Evolutionary conservation across 495 filamentous ascomycete species (phyloP).

Genomic region (Aspergillus conjunctus): DNA sequence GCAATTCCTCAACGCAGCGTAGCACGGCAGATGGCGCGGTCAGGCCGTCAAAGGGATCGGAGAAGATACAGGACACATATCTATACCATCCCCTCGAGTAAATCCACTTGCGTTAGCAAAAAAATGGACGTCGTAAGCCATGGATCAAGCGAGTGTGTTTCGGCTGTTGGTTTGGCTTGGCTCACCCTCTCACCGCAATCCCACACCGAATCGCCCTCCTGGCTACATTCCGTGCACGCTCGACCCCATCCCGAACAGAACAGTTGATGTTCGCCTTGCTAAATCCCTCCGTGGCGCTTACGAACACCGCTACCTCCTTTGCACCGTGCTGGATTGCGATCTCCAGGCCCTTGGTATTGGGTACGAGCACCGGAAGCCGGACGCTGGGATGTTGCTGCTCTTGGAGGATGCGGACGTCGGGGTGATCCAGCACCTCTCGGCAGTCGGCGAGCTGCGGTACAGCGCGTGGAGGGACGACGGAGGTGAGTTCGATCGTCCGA

Average conservation of each 20-base stretch:
- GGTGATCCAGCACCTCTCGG: constrained; percentile 31
- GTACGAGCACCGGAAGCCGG: constrained; percentile 42
- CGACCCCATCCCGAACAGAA: constrained; percentile 32
- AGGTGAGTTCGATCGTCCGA: constrained; percentile 45
- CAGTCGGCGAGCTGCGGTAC: constrained; percentile 49
- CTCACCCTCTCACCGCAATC: constrained; percentile 44
- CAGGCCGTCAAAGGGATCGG: constrained; percentile 42
- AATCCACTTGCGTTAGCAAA: no score
- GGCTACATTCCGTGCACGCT: constrained; percentile 29
- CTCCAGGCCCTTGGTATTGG: constrained; percentile 45
- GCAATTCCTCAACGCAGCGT: constrained; percentile 32
- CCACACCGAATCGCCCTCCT: constrained; percentile 22
- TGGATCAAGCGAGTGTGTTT: no score
- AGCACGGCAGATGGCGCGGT: constrained; percentile 37
- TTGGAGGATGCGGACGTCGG: constrained; percentile 12
- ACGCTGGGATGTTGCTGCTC: constrained; percentile 10
- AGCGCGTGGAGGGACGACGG: constrained; percentile 45
- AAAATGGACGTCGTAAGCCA: no score
- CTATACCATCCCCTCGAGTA: constrained; percentile 19
- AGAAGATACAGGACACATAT: constrained; percentile 50
- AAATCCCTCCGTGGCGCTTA: constrained; percentile 48
- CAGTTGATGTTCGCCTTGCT: constrained; percentile 49
- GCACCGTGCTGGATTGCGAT: constrained; percentile 34
- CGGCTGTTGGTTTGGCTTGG: constrained; percentile 9
- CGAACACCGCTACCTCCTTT: constrained; percentile 45